Evolutionary conservation across 225 moss, liverwort and hornwort genomes (phyloP), one percentile per base, ranked within the genome.

Genomic region (Pseudoscleropodium purum): DNA sequence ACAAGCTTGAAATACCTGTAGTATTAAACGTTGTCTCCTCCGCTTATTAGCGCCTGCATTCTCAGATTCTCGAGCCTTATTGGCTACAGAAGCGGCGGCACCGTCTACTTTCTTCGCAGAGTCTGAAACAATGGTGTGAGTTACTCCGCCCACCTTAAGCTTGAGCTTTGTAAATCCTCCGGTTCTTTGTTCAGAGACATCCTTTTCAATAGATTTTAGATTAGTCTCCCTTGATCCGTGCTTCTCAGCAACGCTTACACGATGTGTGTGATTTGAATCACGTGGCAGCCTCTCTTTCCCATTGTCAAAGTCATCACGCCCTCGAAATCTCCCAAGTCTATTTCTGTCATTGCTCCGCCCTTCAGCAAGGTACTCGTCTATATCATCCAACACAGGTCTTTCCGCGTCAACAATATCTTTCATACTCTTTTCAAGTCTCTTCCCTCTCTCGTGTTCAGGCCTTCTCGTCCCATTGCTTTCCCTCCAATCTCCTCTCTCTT

Each of bases 11-110:
- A 73, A 61, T 91, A 97, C 97, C 96, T 97, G 96, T 61, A 97
- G 89, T 57, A 97, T 97, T 51, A 97, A 90, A 52, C 97, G 99
- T 75, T 99, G 99, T 85, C 97, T 94, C 67, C 99, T 92, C 89
- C 96, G 96, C 92, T 96, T 99, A 6, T 90, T 94, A 64, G 80
- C 88, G 76, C 91, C 91, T 84, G 87, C 94, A n/a, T 84, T 87
- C 75, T 93, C 89, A 60, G 92, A 91, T 75, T 95, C 96, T 79
- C 91, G 83, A 78, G 89, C 73, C 87, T 93, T 98, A 10, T 47
- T 86, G 63, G 84, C 74, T 77, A 31, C 86, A 57, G 73, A 81
- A 69, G 68, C 81, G 56, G 69, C 66, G 82, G 86, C 68, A 83
- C 89, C 80, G 26, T 87, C 89, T 84, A 91, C 91, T 85, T 86